These are phyloP conservation scores for Botrytis elliptica DNA, from an alignment of 2,329 filamentous ascomycete genomes.

Conservation along the genomic window DNA sequence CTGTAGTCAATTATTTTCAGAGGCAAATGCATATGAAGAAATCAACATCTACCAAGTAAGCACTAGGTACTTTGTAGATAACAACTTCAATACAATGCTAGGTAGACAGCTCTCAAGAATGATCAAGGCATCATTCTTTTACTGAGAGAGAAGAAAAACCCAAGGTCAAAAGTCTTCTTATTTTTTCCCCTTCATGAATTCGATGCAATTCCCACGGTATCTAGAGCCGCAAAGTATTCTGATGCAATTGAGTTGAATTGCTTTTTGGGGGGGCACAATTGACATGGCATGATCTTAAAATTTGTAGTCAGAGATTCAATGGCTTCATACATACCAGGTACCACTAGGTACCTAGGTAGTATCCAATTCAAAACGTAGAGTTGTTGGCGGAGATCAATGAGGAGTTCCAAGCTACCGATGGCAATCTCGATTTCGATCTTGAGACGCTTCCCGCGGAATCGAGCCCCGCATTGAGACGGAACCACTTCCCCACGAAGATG, in stretches of 20 bases:
- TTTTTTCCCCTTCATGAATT: not conserved
- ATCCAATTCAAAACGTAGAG: not conserved
- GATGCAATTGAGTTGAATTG: not conserved
- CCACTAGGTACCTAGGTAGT: not conserved
- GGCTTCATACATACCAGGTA: not conserved
- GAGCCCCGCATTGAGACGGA: not conserved
- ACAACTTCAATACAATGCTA: not conserved
- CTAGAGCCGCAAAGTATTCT: not conserved
- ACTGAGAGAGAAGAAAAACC: not conserved
- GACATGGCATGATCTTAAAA: not conserved
- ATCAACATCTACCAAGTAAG: slow-evolving; percentile 8
- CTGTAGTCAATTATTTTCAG: not conserved
- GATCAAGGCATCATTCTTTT: slow-evolving; percentile 2
- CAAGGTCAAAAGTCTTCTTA: not conserved
- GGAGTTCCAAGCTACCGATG: not conserved
- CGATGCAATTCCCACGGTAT: not conserved
- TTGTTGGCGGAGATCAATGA: not conserved
- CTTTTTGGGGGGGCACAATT: not conserved
- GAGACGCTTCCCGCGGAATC: not conserved
- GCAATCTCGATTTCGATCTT: not conserved
- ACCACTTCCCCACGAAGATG: not conserved
- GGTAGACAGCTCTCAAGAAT: not conserved
- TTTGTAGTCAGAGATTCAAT: not conserved
- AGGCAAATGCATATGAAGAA: not conserved
- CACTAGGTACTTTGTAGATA: not conserved